Percentiles rank a stretch among this genome's conserved stretches.
Conservation (phyloP, 2,329 filamentous ascomycete genomes). For the Fusarium phyllophilum region DNA sequence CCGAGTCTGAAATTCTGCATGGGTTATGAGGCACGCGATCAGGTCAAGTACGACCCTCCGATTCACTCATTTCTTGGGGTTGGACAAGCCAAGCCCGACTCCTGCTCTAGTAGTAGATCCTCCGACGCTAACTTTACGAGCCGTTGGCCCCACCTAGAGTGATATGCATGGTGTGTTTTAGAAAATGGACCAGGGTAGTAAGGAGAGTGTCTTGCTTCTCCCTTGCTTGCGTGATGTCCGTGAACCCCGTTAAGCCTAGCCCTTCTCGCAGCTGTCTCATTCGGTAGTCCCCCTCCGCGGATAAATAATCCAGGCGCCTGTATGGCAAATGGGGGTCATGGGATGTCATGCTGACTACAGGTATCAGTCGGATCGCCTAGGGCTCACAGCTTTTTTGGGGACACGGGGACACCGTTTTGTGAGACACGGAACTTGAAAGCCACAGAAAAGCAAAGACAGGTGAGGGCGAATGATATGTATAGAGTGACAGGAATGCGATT, state of each 20-base stretch:
- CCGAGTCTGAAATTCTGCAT: neutral
- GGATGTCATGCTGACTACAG: neutral
- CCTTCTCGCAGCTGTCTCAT: neutral
- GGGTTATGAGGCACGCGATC: neutral
- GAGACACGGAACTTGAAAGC: neutral
- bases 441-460: neutral
- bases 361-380: fast-evolving
- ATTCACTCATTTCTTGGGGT: neutral
- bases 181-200: neutral
- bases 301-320: neutral
- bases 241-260: neutral
- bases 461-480: neutral
- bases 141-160: neutral
- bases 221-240: neutral
- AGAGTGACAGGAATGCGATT: neutral
- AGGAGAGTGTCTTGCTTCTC: neutral
- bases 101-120: neutral
- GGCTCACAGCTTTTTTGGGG: fast-evolving
- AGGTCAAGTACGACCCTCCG: neutral
- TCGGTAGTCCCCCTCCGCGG: neutral
- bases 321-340: neutral
- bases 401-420: neutral
- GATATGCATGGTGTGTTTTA: neutral
- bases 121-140: neutral
- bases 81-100: neutral